Percentiles rank a stretch among this genome's conserved stretches.
Evolutionary conservation across 805 yeast species (phyloP).

Genomic region (Metschnikowia proteae): DNA sequence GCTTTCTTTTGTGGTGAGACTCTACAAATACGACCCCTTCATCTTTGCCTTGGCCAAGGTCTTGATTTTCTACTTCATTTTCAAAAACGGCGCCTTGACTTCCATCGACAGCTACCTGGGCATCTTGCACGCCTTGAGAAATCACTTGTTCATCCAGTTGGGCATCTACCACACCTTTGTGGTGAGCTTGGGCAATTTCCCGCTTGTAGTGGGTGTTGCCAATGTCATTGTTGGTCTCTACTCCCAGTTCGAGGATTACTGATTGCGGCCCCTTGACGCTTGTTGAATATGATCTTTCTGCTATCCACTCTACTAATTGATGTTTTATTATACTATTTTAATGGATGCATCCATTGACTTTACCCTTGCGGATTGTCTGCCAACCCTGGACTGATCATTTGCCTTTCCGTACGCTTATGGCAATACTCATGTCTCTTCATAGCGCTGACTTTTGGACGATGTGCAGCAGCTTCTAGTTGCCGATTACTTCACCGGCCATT

Average conservation of each 20-base stretch:
- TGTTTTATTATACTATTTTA: neutral
- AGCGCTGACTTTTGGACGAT: too few relatives aligned
- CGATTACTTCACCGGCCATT: slow-evolving; percentile 28
- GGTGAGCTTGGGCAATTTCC: slow-evolving; percentile 43
- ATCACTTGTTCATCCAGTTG: slow-evolving; percentile 33
- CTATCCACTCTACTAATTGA: slow-evolving; percentile 1
- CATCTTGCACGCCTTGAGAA: slow-evolving; percentile 25
- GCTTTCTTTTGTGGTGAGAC: slow-evolving; percentile 23
- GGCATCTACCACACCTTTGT: slow-evolving; percentile 37
- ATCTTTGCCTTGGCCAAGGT: slow-evolving; percentile 48
- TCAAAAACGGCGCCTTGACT: slow-evolving; percentile 31
- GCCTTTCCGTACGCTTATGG: too few relatives aligned
- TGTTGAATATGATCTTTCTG: slow-evolving; percentile 4
- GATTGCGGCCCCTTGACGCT: slow-evolving; percentile 5
- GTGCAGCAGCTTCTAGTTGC: too few relatives aligned
- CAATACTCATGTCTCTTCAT: too few relatives aligned
- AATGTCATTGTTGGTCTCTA: slow-evolving; percentile 47
- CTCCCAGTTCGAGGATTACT: slow-evolving; percentile 47
- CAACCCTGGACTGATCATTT: too few relatives aligned
- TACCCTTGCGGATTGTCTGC: too few relatives aligned
- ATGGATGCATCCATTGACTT: neutral
- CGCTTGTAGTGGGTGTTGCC: slow-evolving; percentile 44
- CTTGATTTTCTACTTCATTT: slow-evolving; percentile 30
- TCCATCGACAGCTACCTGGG: slow-evolving; percentile 25
- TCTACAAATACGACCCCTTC: slow-evolving; percentile 51